Conservation (phyloP, 768 basidiomycete species). For the Lyophyllum shimeji region DNA sequence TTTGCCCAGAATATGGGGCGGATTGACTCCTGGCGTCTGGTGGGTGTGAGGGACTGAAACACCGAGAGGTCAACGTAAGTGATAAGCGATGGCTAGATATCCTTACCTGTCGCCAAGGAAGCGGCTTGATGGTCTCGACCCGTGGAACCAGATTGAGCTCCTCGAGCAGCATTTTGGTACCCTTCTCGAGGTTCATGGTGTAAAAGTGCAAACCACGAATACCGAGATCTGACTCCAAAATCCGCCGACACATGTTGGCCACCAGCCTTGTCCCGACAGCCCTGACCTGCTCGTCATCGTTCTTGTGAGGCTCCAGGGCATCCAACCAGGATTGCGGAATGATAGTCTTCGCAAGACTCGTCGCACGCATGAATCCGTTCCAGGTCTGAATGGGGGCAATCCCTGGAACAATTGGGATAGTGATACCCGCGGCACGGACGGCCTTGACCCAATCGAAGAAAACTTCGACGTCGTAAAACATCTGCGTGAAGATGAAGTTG, state of each 20-base stretch:
- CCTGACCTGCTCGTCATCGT: slow-evolving; percentile 90
- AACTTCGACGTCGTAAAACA: slow-evolving; percentile 94
- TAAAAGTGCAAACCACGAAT: slow-evolving; percentile 94
- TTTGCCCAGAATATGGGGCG: slow-evolving; percentile 99
- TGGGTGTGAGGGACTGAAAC: slow-evolving; percentile 84
- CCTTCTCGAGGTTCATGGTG: slow-evolving; percentile 96
- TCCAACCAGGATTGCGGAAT: slow-evolving; percentile 80
- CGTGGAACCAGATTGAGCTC: slow-evolving; percentile 87
- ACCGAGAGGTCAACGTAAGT: slow-evolving; percentile 15
- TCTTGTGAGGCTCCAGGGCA: slow-evolving; percentile 82
- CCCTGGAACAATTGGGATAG: slow-evolving; percentile 89
- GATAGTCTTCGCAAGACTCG: slow-evolving; percentile 70
- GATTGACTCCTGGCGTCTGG: slow-evolving; percentile 86
- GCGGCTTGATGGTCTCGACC: slow-evolving; percentile 88
- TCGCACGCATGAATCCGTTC: slow-evolving; percentile 90
- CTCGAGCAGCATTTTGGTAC: slow-evolving; percentile 91
- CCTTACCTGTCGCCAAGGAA: slow-evolving; percentile 93
- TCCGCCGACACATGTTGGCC: slow-evolving; percentile 89
- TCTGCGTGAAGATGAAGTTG: slow-evolving; percentile 95
- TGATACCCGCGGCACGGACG: slow-evolving; percentile 83
- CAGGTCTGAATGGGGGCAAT: slow-evolving; percentile 95
- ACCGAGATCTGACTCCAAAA: slow-evolving; percentile 76
- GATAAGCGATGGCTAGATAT: background rate
- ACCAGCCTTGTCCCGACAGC: slow-evolving; percentile 93
- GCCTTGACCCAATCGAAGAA: slow-evolving; percentile 91